phyloP scores from a whole-genome alignment of 495 filamentous ascomycete genomes.

The Xylaria cubensis region DNA sequence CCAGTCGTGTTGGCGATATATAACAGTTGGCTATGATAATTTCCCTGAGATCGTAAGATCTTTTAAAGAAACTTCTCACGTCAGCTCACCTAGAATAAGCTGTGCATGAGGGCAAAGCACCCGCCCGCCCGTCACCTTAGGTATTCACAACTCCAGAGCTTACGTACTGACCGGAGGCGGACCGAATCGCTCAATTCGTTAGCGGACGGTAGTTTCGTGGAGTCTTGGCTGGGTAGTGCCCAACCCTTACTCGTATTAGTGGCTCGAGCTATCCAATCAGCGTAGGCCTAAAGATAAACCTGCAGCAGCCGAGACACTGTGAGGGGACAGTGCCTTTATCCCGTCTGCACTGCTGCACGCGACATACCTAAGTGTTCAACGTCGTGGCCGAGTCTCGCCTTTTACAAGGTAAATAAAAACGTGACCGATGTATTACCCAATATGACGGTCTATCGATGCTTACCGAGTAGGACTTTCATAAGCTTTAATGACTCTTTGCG shows the following conservation, averaged over 20 bases:
- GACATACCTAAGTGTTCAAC: neutral
- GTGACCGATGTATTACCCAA: neutral
- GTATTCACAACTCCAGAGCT: neutral
- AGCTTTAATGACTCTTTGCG: neutral
- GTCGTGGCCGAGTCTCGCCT: neutral
- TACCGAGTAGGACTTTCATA: neutral
- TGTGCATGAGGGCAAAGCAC: neutral
- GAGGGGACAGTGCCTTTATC: constrained; percentile 32
- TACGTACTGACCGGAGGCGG: neutral
- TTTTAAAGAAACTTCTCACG: neutral
- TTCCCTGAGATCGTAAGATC: neutral
- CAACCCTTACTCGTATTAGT: constrained; percentile 14
- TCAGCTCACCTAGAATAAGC: neutral
- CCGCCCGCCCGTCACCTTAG: neutral
- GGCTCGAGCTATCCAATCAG: constrained; percentile 33
- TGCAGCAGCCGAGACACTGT: constrained; percentile 42
- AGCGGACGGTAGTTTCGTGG: neutral
- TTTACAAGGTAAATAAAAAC: neutral
- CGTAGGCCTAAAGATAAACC: constrained; percentile 40
- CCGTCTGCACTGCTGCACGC: constrained; percentile 20
- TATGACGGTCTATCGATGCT: neutral
- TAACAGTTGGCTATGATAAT: neutral
- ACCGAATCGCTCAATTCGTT: neutral
- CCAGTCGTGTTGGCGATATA: neutral
- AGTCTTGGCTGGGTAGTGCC: constrained; percentile 1